A percentile compares a stretch with the other conserved stretches of the same genome.
phyloP scores from a whole-genome alignment of 192 early-diverging fungal genomes.

The Podila verticillata region DNA sequence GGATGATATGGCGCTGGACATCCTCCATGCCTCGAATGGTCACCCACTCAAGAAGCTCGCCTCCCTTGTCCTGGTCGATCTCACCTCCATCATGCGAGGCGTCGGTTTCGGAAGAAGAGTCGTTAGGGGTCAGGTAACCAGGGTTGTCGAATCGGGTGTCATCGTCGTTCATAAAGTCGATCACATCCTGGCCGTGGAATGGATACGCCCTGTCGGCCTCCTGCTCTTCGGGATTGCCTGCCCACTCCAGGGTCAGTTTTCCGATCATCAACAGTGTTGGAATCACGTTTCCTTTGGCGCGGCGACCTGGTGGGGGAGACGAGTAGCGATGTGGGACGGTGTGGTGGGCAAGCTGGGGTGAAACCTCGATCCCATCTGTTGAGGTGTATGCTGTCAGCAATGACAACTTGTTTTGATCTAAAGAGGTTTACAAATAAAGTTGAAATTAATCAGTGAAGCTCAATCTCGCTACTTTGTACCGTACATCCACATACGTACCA shows the following conservation, averaged over 20 bases:
- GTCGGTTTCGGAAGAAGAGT: constrained; percentile 15
- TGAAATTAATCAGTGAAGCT: neutral
- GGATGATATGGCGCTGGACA: constrained; percentile 62
- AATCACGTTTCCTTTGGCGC: constrained; percentile 41
- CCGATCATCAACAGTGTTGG: constrained; percentile 36
- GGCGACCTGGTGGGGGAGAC: constrained; percentile 25
- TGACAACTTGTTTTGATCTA: constrained; percentile 49
- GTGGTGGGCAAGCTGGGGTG: neutral
- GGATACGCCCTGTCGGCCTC: neutral
- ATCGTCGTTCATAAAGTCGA: constrained; percentile 50
- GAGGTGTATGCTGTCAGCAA: constrained; percentile 24
- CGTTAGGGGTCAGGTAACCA: constrained; percentile 17
- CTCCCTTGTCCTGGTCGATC: neutral
- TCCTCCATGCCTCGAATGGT: constrained; percentile 52
- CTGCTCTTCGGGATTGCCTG: neutral
- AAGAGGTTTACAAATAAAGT: neutral
- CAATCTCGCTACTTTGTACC: too few relatives aligned
- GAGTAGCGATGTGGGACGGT: constrained; percentile 16
- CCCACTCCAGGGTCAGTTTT: constrained; percentile 24
- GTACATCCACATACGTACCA: constrained; percentile 38
- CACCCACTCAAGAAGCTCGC: constrained; percentile 31
- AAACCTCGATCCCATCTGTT: neutral
- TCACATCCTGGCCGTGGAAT: constrained; percentile 15
- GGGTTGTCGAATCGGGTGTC: neutral
- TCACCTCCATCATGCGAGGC: neutral